Conservation (phyloP, 768 basidiomycete genomes). For the Russula foetens region DNA sequence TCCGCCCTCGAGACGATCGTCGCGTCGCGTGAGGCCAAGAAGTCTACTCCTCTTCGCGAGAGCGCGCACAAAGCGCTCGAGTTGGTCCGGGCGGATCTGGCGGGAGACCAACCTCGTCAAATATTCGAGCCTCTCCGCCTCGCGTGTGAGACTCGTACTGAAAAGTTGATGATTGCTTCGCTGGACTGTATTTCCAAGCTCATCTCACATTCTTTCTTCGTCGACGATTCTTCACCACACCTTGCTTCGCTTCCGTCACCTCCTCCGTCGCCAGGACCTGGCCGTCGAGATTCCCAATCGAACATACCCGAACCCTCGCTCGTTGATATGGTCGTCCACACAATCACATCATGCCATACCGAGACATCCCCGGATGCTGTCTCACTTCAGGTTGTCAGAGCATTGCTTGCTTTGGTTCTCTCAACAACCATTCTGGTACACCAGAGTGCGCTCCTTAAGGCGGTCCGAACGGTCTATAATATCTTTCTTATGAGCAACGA, state of each 20-base stretch:
- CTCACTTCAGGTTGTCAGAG: conserved; percentile 95
- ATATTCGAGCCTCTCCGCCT: conserved; percentile 94
- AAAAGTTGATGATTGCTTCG: conserved; percentile 93
- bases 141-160: conserved; percentile 91
- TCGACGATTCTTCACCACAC: conserved; percentile 45
- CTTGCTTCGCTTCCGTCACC: conserved; percentile 53
- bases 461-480: conserved; percentile 96
- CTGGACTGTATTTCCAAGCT: conserved; percentile 97
- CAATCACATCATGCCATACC: conserved; percentile 86
- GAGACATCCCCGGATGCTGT: conserved; percentile 86
- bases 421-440: conserved; percentile 85
- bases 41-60: conserved; percentile 73
- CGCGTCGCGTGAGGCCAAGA: conserved; percentile 81
- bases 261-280: conserved; percentile 57
- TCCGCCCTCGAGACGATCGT: conserved; percentile 83
- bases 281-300: conserved; percentile 34
- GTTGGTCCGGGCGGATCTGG: conserved; percentile 67
- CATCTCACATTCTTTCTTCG: conserved; percentile 95
- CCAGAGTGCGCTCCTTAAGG: conserved; percentile 92
- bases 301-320: conserved; percentile 58
- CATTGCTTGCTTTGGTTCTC: conserved; percentile 80
- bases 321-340: conserved; percentile 90
- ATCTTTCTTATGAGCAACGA: conserved; percentile 89
- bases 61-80: conserved; percentile 77
- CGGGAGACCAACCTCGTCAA: conserved; percentile 69